Conservation (phyloP, 805 yeast genomes). For the Candida ipomoeae region DNA sequence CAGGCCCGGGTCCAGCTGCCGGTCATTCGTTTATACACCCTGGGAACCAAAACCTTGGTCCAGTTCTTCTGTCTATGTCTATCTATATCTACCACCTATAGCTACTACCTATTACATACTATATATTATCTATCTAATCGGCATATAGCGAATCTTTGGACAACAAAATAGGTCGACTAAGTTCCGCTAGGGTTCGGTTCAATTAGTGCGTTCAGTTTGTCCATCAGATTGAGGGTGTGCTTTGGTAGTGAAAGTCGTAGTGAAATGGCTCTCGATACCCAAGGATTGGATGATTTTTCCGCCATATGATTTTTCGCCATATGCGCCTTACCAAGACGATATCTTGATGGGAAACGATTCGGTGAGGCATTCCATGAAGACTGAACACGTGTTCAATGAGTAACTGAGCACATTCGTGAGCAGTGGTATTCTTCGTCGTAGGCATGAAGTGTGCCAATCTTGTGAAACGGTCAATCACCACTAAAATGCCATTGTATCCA, state of each 20-base stretch:
- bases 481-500: not conserved
- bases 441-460: not conserved
- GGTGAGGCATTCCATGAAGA: not conserved
- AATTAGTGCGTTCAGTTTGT: not conserved
- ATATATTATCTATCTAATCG: too few relatives aligned
- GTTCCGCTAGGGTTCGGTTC: not conserved
- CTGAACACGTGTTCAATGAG: not conserved
- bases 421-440: not conserved
- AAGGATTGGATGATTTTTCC: too few relatives aligned
- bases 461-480: not conserved
- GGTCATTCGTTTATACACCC: constrained; percentile 16
- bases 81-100: too few relatives aligned
- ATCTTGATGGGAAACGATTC: not conserved
- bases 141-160: too few relatives aligned
- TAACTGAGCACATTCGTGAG: not conserved
- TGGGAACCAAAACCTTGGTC: constrained; percentile 29
- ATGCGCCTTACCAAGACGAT: not conserved
- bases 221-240: not conserved
- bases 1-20: constrained; percentile 29
- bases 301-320: not conserved
- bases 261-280: too few relatives aligned
- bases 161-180: not conserved
- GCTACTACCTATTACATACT: too few relatives aligned
- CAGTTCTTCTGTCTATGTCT: too few relatives aligned
- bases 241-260: not conserved